Evolutionary conservation across 495 filamentous ascomycete genomes (phyloP), one percentile per base, ranked within the genome.

Genomic region (Rhypophila decipiens): DNA sequence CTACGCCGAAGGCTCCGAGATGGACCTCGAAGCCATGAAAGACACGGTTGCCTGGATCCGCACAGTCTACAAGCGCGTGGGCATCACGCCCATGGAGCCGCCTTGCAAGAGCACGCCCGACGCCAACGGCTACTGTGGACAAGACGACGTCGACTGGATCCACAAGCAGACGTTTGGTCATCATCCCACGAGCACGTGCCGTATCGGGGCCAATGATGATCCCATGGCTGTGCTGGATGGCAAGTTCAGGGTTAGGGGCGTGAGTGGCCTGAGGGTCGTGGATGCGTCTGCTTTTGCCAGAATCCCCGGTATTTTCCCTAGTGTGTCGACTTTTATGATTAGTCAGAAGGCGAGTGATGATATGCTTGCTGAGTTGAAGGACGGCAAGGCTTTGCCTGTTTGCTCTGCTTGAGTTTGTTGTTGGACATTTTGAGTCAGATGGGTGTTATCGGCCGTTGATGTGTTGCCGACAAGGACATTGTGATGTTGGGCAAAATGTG

Each of bases 331-430:
- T 8, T 79, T 80, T 45, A 77, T 80, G 71, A 66, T 82, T 29
- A 71, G 66, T 45, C 78, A 82, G 62, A 81, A 81, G 66, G 77
- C 77, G 9, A 72, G 75, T 2, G 76, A 78, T 27, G 74, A 75
- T 5, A 80, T 82, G 44, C 44, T 77, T 50, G 65, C 61, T 3
- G 71, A 66, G 55, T 24, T 60, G 29, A 43, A 57, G 49, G 51
- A 35, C 10, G 53, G 59, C 1, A 53, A 35, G 20, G 56, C 56
- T 37, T n/a, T 61, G 5, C 12, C 13, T 22, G 11, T 15, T n/a
- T 43, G 40, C 38, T 41, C 15, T 8, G 17, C 9, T 13, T 31
- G 27, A 31, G 13, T 7, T 31, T 7, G 13, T n/a, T n/a, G n/a
- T n/a, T n/a, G n/a, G n/a, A n/a, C n/a, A n/a, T n/a, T n/a, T n/a